Conservation (phyloP, 2,329 filamentous ascomycete species). For the Microsporum audouinii region DNA sequence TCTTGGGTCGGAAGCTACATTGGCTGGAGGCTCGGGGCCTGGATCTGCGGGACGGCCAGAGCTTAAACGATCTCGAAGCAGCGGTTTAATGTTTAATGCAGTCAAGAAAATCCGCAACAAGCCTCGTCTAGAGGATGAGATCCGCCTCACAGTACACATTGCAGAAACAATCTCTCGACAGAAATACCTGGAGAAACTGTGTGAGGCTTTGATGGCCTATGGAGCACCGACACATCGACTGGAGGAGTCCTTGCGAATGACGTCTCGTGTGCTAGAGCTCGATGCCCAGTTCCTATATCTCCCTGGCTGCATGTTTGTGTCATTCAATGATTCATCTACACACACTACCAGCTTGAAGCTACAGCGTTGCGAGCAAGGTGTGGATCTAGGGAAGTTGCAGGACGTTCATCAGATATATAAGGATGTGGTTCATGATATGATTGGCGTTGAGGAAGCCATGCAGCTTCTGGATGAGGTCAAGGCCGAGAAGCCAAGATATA, state of each 20-base stretch:
- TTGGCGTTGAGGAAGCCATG: constrained; percentile 36
- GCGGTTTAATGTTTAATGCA: constrained; percentile 20
- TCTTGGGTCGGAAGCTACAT: constrained; percentile 9
- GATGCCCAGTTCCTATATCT: constrained; percentile 84
- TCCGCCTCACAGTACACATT: constrained; percentile 50
- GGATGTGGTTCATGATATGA: constrained; percentile 37
- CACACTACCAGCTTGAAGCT: constrained; percentile 39
- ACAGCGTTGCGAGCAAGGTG: constrained; percentile 31
- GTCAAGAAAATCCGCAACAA: constrained; percentile 16
- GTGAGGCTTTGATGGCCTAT: constrained; percentile 75
- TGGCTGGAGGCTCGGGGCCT: neutral
- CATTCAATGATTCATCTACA: constrained; percentile 52
- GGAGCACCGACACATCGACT: constrained; percentile 84
- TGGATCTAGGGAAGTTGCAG: constrained; percentile 34
- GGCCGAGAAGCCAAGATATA: constrained; percentile 45
- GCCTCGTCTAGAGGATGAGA: constrained; percentile 35
- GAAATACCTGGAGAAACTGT: constrained; percentile 72
- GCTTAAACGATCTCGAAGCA: constrained; percentile 29
- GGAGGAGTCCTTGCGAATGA: constrained; percentile 85
- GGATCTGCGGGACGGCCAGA: constrained; percentile 11
- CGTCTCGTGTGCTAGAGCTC: constrained; percentile 75
- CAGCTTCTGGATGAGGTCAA: constrained; percentile 43
- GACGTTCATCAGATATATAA: constrained; percentile 40
- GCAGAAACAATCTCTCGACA: constrained; percentile 65
- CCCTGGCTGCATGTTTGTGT: constrained; percentile 87